phyloP scores from a whole-genome alignment of 169 alveolate genomes.

The Plasmodium ovale region DNA sequence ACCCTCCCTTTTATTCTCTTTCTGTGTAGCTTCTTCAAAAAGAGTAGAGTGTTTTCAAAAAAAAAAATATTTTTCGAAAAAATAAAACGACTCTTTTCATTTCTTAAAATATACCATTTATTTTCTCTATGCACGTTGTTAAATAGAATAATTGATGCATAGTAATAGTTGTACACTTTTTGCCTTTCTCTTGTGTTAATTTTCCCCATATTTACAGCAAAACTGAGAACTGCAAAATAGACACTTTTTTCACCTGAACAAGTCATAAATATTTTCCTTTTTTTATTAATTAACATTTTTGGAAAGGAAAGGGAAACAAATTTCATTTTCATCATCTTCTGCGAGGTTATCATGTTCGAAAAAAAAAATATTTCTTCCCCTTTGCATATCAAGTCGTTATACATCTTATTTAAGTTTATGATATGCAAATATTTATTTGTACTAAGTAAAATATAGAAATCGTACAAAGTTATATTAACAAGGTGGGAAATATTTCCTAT shows the following conservation, averaged over 20 bases:
- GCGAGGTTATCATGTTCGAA: background rate
- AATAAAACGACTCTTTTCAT: slow-evolving; percentile 2
- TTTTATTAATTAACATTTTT: slow-evolving; percentile 37
- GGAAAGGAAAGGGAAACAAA: slow-evolving; percentile 36
- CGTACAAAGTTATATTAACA: slow-evolving; percentile 23
- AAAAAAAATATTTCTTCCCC: background rate
- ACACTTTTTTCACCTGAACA: slow-evolving; percentile 57
- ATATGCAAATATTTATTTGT: slow-evolving; percentile 37
- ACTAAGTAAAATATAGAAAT: slow-evolving; percentile 13
- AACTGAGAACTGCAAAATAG: slow-evolving; percentile 48
- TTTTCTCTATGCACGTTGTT: slow-evolving; percentile 4
- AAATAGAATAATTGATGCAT: slow-evolving; percentile 35
- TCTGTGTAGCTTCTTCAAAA: slow-evolving; percentile 3
- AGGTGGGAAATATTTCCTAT: slow-evolving; percentile 30
- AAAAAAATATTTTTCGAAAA: slow-evolving; percentile 50
- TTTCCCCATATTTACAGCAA: slow-evolving; percentile 13
- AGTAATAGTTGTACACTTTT: background rate
- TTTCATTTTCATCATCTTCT: background rate
- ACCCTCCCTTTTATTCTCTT: background rate
- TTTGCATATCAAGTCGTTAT: slow-evolving; percentile 17
- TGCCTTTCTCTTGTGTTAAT: background rate
- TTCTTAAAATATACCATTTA: slow-evolving; percentile 53
- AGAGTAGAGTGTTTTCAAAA: slow-evolving; percentile 22
- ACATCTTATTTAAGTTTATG: slow-evolving; percentile 18
- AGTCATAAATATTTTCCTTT: slow-evolving; percentile 37